A percentile compares a stretch with the other conserved stretches of the same genome.
These are phyloP conservation scores for Dichotomocladium elegans DNA, from an alignment of 371 early-diverging fungal species.

Conservation along the genomic window DNA sequence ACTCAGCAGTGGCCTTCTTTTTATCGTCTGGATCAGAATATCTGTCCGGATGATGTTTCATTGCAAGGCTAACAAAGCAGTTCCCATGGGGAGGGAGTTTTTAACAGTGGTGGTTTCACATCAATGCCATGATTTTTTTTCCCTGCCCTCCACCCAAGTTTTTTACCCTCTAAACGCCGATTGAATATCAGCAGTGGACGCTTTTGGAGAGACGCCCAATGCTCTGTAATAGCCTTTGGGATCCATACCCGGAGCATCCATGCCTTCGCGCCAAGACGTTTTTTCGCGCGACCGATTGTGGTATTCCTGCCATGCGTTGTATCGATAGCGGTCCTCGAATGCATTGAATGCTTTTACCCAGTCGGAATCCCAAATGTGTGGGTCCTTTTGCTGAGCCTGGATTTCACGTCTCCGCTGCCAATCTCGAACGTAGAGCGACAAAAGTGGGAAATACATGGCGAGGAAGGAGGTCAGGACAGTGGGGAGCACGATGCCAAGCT, in stretches of 20 bases:
- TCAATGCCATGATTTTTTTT: background rate
- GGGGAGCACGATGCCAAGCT: constrained; percentile 57
- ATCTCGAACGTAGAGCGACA: constrained; percentile 46
- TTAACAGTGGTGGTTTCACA: too few species aligned
- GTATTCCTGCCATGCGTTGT: constrained; percentile 50
- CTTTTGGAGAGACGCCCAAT: constrained; percentile 37
- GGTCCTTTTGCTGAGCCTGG: constrained; percentile 38
- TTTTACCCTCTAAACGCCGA: constrained; percentile 54
- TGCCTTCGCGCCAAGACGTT: background rate
- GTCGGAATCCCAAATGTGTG: constrained; percentile 49
- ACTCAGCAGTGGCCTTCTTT: constrained; percentile 47
- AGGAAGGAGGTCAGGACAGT: constrained; percentile 44
- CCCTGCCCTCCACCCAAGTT: background rate
- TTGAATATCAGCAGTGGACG: constrained; percentile 55
- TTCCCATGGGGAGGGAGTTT: too few species aligned
- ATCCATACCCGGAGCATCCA: constrained; percentile 17
- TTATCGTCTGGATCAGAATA: constrained; percentile 50
- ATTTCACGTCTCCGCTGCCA: constrained; percentile 47
- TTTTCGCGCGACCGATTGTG: constrained; percentile 14
- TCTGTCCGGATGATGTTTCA: constrained; percentile 56
- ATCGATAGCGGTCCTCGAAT: constrained; percentile 51
- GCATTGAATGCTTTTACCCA: constrained; percentile 55
- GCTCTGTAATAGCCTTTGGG: constrained; percentile 48
- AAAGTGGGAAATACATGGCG: constrained; percentile 52
- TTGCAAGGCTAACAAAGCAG: constrained; percentile 32